Base-by-base conservation (phyloP, 2,329 filamentous ascomycete species). In the Diaporthe sp. region DNA sequence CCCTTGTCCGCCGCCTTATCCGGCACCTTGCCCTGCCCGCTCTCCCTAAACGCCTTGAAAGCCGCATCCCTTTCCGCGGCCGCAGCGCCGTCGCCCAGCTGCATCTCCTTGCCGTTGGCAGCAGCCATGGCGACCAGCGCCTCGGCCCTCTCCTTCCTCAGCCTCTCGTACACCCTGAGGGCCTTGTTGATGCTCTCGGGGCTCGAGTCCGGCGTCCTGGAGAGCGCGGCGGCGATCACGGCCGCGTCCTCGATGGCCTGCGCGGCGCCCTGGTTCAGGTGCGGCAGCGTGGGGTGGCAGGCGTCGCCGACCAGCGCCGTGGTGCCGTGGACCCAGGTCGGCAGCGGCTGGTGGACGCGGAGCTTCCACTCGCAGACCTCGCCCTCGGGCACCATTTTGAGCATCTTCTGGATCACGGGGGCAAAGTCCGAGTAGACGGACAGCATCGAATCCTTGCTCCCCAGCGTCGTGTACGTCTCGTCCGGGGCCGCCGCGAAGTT, bases 311-410 rank as follows among this genome's bases (percentile, higher is more conserved):
- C 84, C 5, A 92, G 83, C 3, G 89, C 89, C 2, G 86, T 84
- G 15, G 82, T 85, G 15, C 87, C 87, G 51, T 89, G 83, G 0
- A 91, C 85, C 92, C 92, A 94, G 6, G 89, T 91, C 0, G 89
- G 88, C 6, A 94, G 82, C 0, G 91, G 91, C 51, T 89, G 87
- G 79, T 93, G 91, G 6, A 91, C 88, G 37, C 90, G 85, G 59
- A 94, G 83, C 78, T 91, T 91, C 90, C 92, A 94, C 81, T 94
- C 91, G 78, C 91, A 90, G 7, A 94, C 88, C 77, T 92, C 90
- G 7, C 88, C 89, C n/a, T 91, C 91, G 0, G 90, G 90, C 0
- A 92, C 91, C 22, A 91, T 84, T 76, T 91, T 85, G 19, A 93
- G 84, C 88, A 93, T 89, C 31, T 88, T 86, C 76, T 89, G 88